A percentile compares a stretch with the other conserved stretches of the same genome.
These are phyloP conservation scores for Leccinum arenicola DNA, from an alignment of 768 basidiomycete genomes.

Conservation along the genomic window DNA sequence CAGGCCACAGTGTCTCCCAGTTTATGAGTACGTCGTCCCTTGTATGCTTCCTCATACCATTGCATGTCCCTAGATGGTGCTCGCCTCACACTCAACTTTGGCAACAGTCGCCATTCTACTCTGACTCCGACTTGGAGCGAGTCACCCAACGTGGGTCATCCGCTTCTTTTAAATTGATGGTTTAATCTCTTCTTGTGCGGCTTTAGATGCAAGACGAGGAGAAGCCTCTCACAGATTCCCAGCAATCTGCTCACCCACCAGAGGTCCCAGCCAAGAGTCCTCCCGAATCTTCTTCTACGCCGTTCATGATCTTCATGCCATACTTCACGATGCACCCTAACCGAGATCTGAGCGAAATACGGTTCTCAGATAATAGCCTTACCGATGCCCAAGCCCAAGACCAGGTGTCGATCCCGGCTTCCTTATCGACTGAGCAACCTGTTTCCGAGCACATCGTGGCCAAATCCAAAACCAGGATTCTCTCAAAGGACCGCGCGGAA, in stretches of 20 bases:
- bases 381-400: background rate
- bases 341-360: background rate
- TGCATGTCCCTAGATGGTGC: conserved; percentile 16
- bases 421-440: background rate
- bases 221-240: conserved; percentile 16
- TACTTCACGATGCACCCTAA: conserved; percentile 12
- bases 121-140: background rate
- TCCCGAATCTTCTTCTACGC: conserved; percentile 12
- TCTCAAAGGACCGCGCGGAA: conserved; percentile 25
- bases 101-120: conserved; percentile 2
- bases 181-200: background rate
- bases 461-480: conserved; percentile 17
- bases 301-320: conserved; percentile 13
- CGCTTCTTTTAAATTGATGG: background rate
- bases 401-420: background rate
- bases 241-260: background rate
- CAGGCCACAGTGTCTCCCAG: conserved; percentile 23
- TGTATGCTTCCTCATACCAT: background rate
- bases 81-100: conserved; percentile 25
- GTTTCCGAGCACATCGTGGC: conserved; percentile 12
- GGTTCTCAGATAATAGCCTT: background rate
- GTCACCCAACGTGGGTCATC: conserved; percentile 15
- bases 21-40: conserved; percentile 26
- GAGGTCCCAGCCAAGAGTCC: conserved; percentile 12
- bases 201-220: conserved; percentile 16